phyloP scores from a whole-genome alignment of 2,329 filamentous ascomycete species.

The Cadophora sp. region DNA sequence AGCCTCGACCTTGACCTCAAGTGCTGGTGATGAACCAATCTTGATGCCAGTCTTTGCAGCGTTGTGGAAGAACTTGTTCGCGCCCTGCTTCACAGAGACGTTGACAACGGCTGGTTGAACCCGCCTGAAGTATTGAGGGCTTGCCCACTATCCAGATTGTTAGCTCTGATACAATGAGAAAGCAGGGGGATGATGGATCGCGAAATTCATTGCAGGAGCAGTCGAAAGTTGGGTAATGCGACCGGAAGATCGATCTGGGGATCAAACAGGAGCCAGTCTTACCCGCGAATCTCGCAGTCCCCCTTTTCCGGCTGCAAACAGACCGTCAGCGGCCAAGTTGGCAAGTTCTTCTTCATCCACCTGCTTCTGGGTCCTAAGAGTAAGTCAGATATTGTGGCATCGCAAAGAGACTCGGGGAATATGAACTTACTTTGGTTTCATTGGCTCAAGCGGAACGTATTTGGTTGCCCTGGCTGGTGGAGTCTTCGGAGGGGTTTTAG shows the following conservation, averaged over 20 bases:
- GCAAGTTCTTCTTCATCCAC: neutral
- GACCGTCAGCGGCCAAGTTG: neutral
- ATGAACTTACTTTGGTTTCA: neutral
- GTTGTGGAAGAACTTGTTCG: neutral
- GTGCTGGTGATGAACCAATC: neutral
- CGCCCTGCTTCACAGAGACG: neutral
- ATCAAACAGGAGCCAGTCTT: neutral
- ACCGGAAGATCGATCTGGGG: neutral
- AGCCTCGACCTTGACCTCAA: neutral
- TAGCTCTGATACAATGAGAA: neutral
- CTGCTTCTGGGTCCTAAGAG: neutral
- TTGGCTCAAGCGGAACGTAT: constrained; percentile 1
- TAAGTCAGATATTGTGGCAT: neutral
- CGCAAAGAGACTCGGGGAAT: neutral
- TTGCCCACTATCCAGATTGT: constrained; percentile 8
- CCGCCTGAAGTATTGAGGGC: neutral
- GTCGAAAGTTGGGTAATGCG: neutral
- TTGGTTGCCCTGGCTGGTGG: neutral
- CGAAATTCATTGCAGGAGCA: neutral
- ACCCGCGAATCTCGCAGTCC: neutral
- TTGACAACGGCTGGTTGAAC: neutral
- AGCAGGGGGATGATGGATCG: neutral
- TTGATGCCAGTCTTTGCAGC: neutral
- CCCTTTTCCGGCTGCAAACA: neutral
- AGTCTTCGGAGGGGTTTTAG: neutral